A percentile compares a stretch with the other conserved stretches of the same genome.
phyloP scores from a whole-genome alignment of 2,329 filamentous ascomycete species.

The Fusarium sp. region DNA sequence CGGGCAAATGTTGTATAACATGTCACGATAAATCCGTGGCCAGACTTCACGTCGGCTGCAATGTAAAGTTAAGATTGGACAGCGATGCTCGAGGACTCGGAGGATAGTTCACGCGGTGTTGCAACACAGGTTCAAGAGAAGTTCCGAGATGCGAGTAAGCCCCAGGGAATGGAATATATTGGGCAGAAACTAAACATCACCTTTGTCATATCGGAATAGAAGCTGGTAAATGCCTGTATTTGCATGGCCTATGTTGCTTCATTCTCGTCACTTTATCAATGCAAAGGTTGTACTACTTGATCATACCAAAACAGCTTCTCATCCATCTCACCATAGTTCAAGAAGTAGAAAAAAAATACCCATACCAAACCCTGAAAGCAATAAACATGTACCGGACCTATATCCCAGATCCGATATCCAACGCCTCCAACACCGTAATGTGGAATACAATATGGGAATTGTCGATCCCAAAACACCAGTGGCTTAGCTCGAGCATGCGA shows the following conservation, averaged over 20 bases:
- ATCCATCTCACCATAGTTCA: background rate
- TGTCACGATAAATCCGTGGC: background rate
- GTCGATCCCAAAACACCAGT: background rate
- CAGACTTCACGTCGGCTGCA: background rate
- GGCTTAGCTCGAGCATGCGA: slow-evolving; percentile 5
- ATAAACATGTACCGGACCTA: slow-evolving; percentile 25
- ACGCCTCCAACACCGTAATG: slow-evolving; percentile 34
- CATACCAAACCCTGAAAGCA: background rate
- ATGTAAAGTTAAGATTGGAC: background rate
- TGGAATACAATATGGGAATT: slow-evolving; percentile 27
- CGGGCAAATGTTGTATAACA: background rate
- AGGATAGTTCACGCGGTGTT: background rate
- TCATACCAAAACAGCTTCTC: background rate
- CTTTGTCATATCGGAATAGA: background rate
- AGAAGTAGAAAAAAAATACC: background rate
- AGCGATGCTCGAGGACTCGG: background rate
- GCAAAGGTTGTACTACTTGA: background rate
- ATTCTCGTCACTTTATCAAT: slow-evolving; percentile 1
- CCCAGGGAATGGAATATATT: background rate
- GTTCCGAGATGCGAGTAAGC: background rate
- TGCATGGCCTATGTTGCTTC: background rate
- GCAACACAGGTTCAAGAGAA: background rate
- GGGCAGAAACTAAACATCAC: background rate
- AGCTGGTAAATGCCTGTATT: background rate
- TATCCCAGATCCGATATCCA: slow-evolving; percentile 28